Evolutionary conservation across 2,329 filamentous ascomycete genomes (phyloP).

Genomic region (Hypomyces perniciosus): DNA sequence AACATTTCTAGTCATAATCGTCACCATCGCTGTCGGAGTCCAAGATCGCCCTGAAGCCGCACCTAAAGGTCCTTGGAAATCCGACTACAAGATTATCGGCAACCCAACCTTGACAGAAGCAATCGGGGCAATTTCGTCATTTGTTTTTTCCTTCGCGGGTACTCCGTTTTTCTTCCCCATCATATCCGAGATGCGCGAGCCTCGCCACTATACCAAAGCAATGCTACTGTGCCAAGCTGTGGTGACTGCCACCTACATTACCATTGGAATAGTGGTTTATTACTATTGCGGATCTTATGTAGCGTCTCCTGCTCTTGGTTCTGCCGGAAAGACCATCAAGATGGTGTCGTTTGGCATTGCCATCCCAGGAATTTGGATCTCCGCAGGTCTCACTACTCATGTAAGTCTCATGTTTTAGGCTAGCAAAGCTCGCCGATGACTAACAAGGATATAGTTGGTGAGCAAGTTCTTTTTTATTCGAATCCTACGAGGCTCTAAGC

Average conservation of each 20-base stretch:
- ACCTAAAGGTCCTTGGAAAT: conserved; percentile 18
- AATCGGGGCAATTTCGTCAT: conserved; percentile 24
- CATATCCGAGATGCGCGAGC: conserved; percentile 29
- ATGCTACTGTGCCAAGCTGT: conserved; percentile 22
- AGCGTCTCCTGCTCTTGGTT: conserved; percentile 41
- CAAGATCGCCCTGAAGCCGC: conserved; percentile 20
- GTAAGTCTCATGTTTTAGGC: no score
- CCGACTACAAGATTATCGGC: conserved; percentile 25
- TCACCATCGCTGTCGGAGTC: neutral
- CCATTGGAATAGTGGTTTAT: conserved; percentile 36
- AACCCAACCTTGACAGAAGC: conserved; percentile 25
- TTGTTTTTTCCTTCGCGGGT: conserved; percentile 35
- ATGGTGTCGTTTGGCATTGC: conserved; percentile 39
- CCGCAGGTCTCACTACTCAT: no score
- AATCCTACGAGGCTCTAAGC: conserved; percentile 23
- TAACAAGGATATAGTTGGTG: no score
- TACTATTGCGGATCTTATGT: conserved; percentile 41
- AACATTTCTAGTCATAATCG: neutral
- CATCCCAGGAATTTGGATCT: no score
- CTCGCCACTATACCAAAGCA: conserved; percentile 22
- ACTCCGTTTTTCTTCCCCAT: conserved; percentile 30
- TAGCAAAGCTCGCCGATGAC: no score
- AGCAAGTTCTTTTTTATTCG: conserved; percentile 27
- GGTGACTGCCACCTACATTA: conserved; percentile 27
- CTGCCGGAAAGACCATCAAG: conserved; percentile 36